Evolutionary conservation across 1,284 basidiomycete genomes (phyloP).

Genomic region (Ganoderma lucidum): DNA sequence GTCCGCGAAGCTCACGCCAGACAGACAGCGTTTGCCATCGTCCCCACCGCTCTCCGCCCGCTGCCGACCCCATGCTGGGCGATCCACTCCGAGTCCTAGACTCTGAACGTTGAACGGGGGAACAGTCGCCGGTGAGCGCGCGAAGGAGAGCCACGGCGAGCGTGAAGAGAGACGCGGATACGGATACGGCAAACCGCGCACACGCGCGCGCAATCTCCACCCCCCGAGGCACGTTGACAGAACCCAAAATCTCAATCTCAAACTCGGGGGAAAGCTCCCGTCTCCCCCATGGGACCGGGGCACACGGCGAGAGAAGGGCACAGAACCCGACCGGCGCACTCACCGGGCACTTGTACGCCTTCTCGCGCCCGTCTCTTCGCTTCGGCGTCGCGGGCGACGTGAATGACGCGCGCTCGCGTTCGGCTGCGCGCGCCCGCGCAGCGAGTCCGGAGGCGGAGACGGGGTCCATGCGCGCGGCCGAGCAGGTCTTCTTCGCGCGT

Average conservation of each 20-base stretch:
- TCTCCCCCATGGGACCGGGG: neutral
- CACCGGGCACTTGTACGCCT: constrained; percentile 49
- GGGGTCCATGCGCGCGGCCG: constrained; percentile 13
- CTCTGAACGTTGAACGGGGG: neutral
- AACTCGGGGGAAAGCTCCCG: neutral
- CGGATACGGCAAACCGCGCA: neutral
- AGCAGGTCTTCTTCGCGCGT: neutral
- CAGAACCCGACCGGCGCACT: constrained; percentile 27
- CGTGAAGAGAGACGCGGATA: neutral
- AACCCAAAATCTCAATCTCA: neutral
- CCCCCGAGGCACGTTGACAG: no score
- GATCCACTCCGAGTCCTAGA: neutral
- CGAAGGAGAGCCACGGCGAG: neutral
- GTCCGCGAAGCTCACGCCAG: constrained; percentile 13
- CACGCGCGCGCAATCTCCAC: neutral
- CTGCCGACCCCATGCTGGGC: neutral
- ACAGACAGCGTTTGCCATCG: neutral
- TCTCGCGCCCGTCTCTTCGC: constrained; percentile 42
- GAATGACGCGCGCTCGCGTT: constrained; percentile 10
- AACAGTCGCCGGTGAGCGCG: neutral
- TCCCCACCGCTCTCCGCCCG: neutral
- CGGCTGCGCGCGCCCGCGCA: constrained; percentile 17
- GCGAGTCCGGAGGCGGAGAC: no score
- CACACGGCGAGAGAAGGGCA: neutral
- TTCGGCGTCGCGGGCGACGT: constrained; percentile 9